Percentiles rank a stretch among this genome's conserved stretches.
Evolutionary conservation across 1,284 basidiomycete species (phyloP).

Genomic region (Rhodotorula sp.): DNA sequence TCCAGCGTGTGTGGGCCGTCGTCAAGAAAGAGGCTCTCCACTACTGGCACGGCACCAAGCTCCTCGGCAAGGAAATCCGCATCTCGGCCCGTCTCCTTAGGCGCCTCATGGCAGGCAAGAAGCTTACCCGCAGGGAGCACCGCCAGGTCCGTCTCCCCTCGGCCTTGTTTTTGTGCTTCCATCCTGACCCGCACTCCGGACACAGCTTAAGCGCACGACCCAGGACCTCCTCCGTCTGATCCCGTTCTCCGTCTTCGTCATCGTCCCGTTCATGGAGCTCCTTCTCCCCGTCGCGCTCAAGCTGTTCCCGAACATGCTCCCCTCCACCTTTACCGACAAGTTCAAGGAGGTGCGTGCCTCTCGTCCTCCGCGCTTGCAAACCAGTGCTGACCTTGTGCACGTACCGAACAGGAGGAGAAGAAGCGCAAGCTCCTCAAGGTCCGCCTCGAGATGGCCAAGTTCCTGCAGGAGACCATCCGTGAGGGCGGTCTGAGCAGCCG

Average conservation of each 20-base stretch:
- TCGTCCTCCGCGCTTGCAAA: background rate
- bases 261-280: constrained; percentile 98
- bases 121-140: constrained; percentile 86
- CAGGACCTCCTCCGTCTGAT: constrained; percentile 88
- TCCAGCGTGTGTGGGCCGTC: constrained; percentile 68
- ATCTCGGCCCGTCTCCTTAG: constrained; percentile 86
- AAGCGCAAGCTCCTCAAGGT: constrained; percentile 92
- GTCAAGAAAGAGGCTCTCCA: constrained; percentile 95
- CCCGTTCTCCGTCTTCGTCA: constrained; percentile 90
- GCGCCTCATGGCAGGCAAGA: constrained; percentile 89
- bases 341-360: constrained; percentile 64
- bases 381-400: background rate
- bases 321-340: constrained; percentile 97
- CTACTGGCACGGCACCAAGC: constrained; percentile 96
- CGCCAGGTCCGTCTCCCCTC: constrained; percentile 67
- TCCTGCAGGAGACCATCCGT: constrained; percentile 93
- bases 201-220: constrained; percentile 85
- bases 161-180: background rate
- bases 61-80: constrained; percentile 90
- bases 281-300: constrained; percentile 95
- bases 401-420: constrained; percentile 78
- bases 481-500: constrained; percentile 86
- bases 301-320: constrained; percentile 98
- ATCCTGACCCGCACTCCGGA: too few relatives aligned
- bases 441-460: constrained; percentile 98